These are phyloP conservation scores for Solidago caesia DNA, from an alignment of 129 eudicot genomes.

Conservation along the genomic window DNA sequence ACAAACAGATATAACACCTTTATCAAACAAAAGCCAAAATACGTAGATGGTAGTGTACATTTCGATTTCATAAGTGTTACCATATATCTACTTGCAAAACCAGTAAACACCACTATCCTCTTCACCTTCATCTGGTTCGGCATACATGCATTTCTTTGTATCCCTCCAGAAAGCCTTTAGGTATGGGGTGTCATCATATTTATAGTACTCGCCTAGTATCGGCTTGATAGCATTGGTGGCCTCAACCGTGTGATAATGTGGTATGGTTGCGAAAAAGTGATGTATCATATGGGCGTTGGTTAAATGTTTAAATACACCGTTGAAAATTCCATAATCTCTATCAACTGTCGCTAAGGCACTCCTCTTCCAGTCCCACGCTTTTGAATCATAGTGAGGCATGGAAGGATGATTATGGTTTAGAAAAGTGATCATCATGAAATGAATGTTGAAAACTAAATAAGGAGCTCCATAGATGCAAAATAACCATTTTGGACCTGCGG, in stretches of 20 bases:
- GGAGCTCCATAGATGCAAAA: conserved; percentile 28
- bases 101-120: conserved; percentile 40
- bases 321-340: conserved; percentile 34
- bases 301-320: conserved; percentile 28
- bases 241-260: conserved; percentile 37
- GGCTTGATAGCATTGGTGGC: conserved; percentile 36
- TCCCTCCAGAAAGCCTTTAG: no score
- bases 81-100: conserved; percentile 27
- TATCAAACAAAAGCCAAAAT: no score
- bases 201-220: conserved; percentile 32
- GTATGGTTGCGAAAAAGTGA: conserved; percentile 39
- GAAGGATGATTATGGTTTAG: conserved; percentile 32
- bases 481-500: conserved; percentile 20
- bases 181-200: no score
- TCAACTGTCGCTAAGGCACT: conserved; percentile 38
- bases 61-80: no score
- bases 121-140: conserved; percentile 34
- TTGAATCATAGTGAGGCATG: conserved; percentile 37
- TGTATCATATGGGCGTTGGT: conserved; percentile 30
- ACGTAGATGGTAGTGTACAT: no score
- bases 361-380: conserved; percentile 43
- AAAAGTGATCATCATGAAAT: conserved; percentile 11
- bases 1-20: no score
- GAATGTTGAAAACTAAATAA: conserved; percentile 6
- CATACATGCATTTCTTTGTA: conserved; percentile 31